These are phyloP conservation scores for Coprinopsis sp. DNA, from an alignment of 768 basidiomycete genomes.

Conservation along the genomic window DNA sequence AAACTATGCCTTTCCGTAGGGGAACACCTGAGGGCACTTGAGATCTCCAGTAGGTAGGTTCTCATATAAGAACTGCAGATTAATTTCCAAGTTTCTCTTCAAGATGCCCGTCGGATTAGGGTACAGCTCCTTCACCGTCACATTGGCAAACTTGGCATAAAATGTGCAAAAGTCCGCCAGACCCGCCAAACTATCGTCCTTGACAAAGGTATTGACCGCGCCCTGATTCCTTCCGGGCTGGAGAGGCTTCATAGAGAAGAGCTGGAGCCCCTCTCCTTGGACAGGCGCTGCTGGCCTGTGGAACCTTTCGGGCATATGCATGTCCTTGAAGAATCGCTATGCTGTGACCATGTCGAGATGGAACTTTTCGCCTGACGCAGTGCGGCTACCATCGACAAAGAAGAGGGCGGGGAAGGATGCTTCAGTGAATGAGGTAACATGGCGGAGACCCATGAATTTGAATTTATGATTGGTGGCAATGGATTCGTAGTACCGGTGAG, in stretches of 20 bases:
- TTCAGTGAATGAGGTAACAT: constrained; percentile 14
- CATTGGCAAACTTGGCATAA: constrained; percentile 15
- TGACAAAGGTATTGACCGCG: constrained; percentile 12
- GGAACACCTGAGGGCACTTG: constrained; percentile 8
- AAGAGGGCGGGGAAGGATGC: constrained; percentile 10
- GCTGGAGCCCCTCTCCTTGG: neutral
- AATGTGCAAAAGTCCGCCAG: constrained; percentile 10
- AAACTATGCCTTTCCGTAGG: constrained; percentile 6
- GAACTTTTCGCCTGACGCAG: constrained; percentile 1
- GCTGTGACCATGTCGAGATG: constrained; percentile 13
- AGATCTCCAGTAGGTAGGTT: neutral
- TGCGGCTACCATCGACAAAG: constrained; percentile 16
- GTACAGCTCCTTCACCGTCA: constrained; percentile 14
- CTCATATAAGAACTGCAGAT: constrained; percentile 9
- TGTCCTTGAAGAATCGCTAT: constrained; percentile 15
- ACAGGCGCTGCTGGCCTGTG: constrained; percentile 9
- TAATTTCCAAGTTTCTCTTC: constrained; percentile 10
- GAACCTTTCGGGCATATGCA: constrained; percentile 13
- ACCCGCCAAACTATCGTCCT: constrained; percentile 9
- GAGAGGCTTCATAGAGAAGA: constrained; percentile 7
- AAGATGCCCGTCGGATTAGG: constrained; percentile 16
- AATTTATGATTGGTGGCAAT: constrained; percentile 17
- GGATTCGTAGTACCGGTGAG: constrained; percentile 12
- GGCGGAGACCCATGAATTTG: constrained; percentile 11
- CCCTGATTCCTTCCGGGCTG: constrained; percentile 13